A percentile compares a stretch with the other conserved stretches of the same genome.
phyloP scores from a whole-genome alignment of 805 yeast species.

The Yarrowia sp. region DNA sequence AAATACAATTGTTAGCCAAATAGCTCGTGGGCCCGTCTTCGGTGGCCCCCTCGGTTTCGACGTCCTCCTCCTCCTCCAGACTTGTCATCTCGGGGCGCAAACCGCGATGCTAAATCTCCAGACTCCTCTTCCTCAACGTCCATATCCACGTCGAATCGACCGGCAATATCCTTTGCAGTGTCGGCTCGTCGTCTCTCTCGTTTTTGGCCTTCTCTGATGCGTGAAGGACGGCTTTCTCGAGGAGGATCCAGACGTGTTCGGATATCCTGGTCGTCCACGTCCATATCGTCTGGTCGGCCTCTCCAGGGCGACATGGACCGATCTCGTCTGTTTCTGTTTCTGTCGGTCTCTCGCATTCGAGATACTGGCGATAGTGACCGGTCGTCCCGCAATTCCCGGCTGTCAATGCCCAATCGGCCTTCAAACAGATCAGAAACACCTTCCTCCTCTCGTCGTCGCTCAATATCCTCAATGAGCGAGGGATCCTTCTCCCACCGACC shows the following conservation, averaged over 20 bases:
- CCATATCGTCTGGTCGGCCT: neutral
- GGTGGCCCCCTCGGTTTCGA: neutral
- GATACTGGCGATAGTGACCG: conserved; percentile 8
- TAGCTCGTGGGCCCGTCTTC: conserved; percentile 12
- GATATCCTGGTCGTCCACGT: neutral
- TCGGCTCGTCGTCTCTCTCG: conserved; percentile 7
- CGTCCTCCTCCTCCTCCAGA: neutral
- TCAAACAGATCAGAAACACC: neutral
- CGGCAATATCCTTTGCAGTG: neutral
- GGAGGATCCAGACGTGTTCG: neutral
- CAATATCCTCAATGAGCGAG: neutral
- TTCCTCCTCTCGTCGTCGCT: neutral
- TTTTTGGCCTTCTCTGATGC: neutral
- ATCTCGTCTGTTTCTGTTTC: conserved; percentile 10
- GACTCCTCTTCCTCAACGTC: neutral
- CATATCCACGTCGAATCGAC: neutral
- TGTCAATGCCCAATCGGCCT: neutral
- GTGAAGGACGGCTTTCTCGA: neutral
- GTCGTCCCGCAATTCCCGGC: neutral
- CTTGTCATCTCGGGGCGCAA: neutral
- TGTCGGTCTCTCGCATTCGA: conserved; percentile 1
- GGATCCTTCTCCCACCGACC: conserved; percentile 22
- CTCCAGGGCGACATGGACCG: conserved; percentile 26
- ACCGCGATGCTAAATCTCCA: neutral
- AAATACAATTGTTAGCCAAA: conserved; percentile 21